These are phyloP conservation scores for Otatea glauca DNA, from an alignment of 176 grass and related monocot genomes.

Conservation along the genomic window DNA sequence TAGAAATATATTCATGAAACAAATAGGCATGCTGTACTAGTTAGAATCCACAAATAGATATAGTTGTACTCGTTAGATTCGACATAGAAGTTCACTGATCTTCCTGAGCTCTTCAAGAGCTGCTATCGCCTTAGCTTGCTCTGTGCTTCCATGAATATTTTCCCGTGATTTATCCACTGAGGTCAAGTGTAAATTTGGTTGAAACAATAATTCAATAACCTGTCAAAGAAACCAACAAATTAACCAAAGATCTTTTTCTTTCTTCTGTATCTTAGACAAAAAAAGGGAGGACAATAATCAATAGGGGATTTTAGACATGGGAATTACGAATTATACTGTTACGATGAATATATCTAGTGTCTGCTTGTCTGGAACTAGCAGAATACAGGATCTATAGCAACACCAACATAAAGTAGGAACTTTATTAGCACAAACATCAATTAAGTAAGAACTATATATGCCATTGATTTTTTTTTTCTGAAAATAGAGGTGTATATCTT, in stretches of 20 bases:
- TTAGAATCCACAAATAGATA: conserved; percentile 35
- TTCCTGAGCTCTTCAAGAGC: conserved; percentile 77
- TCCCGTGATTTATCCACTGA: conserved; percentile 41
- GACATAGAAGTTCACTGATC: conserved; percentile 64
- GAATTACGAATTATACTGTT: conserved; percentile 3
- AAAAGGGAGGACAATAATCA: background rate
- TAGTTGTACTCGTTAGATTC: conserved; percentile 49
- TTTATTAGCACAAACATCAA: conserved; percentile 31
- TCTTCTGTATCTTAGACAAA: conserved; percentile 5
- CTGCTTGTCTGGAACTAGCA: background rate
- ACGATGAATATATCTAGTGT: background rate
- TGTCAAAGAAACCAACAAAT: conserved; percentile 43
- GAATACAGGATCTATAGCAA: conserved; percentile 1
- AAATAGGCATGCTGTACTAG: conserved; percentile 23
- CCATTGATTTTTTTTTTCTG: background rate
- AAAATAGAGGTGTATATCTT: background rate
- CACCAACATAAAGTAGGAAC: conserved; percentile 16
- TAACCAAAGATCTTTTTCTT: conserved; percentile 4
- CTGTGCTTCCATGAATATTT: conserved; percentile 43
- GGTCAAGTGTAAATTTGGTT: conserved; percentile 41
- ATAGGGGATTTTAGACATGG: background rate
- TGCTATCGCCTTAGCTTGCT: conserved; percentile 47
- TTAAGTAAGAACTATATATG: conserved; percentile 4
- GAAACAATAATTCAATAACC: conserved; percentile 66
- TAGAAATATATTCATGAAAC: background rate